phyloP scores from a whole-genome alignment of 495 filamentous ascomycete species.

The Oleoguttula mirabilis region DNA sequence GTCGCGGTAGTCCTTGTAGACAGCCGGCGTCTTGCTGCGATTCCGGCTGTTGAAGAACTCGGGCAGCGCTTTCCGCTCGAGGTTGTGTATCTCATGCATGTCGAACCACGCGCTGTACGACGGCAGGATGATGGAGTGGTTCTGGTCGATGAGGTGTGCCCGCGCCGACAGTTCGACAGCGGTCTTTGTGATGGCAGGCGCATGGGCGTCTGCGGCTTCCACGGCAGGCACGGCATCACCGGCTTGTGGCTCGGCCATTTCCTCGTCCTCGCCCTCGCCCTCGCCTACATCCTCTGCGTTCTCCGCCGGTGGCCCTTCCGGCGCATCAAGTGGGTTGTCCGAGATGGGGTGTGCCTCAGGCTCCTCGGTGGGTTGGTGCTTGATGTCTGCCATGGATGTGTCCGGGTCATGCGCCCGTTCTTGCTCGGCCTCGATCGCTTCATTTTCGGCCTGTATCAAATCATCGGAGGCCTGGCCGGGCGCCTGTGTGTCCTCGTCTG shows the following conservation, averaged over 20 bases:
- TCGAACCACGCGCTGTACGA: constrained; percentile 98
- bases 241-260: constrained; percentile 53
- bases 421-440: constrained; percentile 9
- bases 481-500: constrained; percentile 16
- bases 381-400: constrained; percentile 15
- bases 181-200: constrained; percentile 48
- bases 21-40: constrained; percentile 91
- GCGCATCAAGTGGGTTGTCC: constrained; percentile 79
- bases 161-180: constrained; percentile 73
- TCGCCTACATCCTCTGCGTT: constrained; percentile 41
- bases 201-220: constrained; percentile 28
- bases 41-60: constrained; percentile 98
- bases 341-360: constrained; percentile 43
- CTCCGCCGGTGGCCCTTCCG: constrained; percentile 60
- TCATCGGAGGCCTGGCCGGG: constrained; percentile 17
- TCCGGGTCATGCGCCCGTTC: constrained; percentile 9
- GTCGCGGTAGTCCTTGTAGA: constrained; percentile 97
- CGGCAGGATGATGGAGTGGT: constrained; percentile 83
- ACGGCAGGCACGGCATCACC: constrained; percentile 16
- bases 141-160: constrained; percentile 81
- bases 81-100: constrained; percentile 77
- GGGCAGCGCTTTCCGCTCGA: constrained; percentile 82
- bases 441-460: constrained; percentile 15
- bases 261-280: constrained; percentile 57
- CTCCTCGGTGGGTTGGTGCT: neutral